Percentiles rank a stretch among this genome's conserved stretches.
These are phyloP conservation scores for Pythium chondricola DNA, from an alignment of 352 stramenopile genomes.

Conservation along the genomic window DNA sequence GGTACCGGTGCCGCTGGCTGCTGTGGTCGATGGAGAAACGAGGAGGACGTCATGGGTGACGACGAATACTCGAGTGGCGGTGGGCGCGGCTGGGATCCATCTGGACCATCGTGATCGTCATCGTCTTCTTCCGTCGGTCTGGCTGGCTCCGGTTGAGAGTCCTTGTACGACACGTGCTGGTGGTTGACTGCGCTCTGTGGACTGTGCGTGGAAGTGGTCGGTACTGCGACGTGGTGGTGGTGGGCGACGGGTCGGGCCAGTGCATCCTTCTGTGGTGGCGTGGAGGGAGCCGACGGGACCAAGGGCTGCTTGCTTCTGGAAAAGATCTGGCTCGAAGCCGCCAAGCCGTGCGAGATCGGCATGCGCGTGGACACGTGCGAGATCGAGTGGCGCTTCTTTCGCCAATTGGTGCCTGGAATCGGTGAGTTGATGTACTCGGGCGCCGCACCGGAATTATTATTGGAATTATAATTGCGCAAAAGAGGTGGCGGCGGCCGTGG, in stretches of 20 bases:
- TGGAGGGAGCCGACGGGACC: constrained; percentile 21
- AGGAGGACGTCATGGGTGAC: constrained; percentile 18
- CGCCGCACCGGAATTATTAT: not conserved
- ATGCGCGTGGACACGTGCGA: constrained; percentile 23
- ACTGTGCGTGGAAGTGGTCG: not conserved
- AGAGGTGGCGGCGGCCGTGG: constrained; percentile 13
- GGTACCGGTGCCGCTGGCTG: constrained; percentile 8
- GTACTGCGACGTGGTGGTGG: too few relatives aligned
- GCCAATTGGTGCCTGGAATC: constrained; percentile 32
- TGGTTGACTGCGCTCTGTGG: not conserved
- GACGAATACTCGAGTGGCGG: constrained; percentile 32
- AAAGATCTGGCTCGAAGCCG: constrained; percentile 16
- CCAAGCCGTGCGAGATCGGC: constrained; percentile 14
- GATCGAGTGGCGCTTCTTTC: constrained; percentile 49
- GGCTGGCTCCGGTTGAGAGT: not conserved
- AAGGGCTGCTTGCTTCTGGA: constrained; percentile 9
- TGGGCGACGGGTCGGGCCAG: not conserved
- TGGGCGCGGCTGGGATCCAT: not conserved
- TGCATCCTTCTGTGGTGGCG: constrained; percentile 16
- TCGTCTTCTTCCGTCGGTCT: constrained; percentile 5
- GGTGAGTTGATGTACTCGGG: constrained; percentile 60
- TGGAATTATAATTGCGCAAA: not conserved
- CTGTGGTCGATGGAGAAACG: constrained; percentile 9
- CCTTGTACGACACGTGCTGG: constrained; percentile 1
- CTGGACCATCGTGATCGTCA: not conserved